Base-by-base conservation (phyloP, 2,329 filamentous ascomycete genomes). In the Clarireedia sp. region DNA sequence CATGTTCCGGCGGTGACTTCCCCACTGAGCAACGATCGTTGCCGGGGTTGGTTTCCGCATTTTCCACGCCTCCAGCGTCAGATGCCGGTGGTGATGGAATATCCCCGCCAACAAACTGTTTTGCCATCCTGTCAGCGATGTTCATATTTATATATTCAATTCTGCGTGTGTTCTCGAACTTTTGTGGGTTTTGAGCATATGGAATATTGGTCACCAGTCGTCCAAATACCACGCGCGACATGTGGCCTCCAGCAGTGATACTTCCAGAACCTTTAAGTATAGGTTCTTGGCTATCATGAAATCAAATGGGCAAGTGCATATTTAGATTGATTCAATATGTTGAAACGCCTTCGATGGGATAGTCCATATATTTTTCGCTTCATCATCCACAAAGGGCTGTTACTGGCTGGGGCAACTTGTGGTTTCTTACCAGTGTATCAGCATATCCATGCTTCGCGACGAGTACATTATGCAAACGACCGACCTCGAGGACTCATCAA, bases 1-100 rank as follows among this genome's bases (percentile, higher is more conserved):
- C 23, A 54, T 19, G 36, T 54, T 14, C 33, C 44, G 51, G 23
- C 17, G 17, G n/a, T 33, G 51, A 50, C 19, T 45, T 45, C 52
- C 36, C 52, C 52, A 50, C 52, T 43, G 41, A 50, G 52, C 52
- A 54, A 54, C 52, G 36, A 54, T 54, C 52, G 45, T 54, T 54
- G 45, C 52, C 52, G 43, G 52, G 52, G 52, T 47, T 21, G 26
- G 29, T 33, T 29, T 47, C 52, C 26, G 24, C 29, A 33, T 33
- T 33, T 33, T 33, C 29, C 12, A 33, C 29, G 29, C 29, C 29
- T 33, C 29, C 29, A 12, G 29, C 29, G 43, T 54, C 52, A 24
- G 52, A 54, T 36, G 45, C 19, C 49, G 52, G 52, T 49, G 52
- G 52, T 41, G 52, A 54, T 16, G 44, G 21, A 10, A 33, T 12